phyloP scores from a whole-genome alignment of 768 basidiomycete species.

The Epithele typhae region DNA sequence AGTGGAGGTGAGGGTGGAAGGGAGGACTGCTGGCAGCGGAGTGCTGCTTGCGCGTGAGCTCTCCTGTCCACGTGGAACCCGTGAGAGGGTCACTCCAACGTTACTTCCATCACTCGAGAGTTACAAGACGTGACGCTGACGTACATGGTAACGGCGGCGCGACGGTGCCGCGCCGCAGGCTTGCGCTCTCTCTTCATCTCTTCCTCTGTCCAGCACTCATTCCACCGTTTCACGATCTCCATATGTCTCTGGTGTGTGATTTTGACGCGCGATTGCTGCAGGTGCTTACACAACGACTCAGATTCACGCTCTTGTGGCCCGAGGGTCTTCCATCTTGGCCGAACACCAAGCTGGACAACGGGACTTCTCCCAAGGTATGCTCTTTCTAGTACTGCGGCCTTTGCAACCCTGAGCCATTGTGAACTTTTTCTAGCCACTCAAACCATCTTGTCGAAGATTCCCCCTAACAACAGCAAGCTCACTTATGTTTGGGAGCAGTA shows the following conservation, averaged over 20 bases:
- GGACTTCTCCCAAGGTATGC: slow-evolving; percentile 82
- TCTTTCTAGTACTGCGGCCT: background rate
- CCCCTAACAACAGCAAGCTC: slow-evolving; percentile 77
- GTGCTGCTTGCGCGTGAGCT: slow-evolving; percentile 1
- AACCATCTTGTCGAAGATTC: slow-evolving; percentile 92
- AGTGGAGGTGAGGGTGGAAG: slow-evolving; percentile 14
- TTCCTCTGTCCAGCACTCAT: background rate
- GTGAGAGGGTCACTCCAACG: background rate
- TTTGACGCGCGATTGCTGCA: background rate
- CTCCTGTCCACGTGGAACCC: slow-evolving; percentile 18
- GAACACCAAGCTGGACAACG: slow-evolving; percentile 78
- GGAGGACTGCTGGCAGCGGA: slow-evolving; percentile 24
- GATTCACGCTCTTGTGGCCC: slow-evolving; percentile 85
- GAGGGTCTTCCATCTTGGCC: slow-evolving; percentile 76
- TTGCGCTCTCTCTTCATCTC: background rate
- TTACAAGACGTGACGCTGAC: slow-evolving; percentile 9
- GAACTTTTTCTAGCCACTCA: slow-evolving; percentile 84
- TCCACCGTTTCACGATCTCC: background rate
- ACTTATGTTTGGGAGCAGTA: slow-evolving; percentile 92
- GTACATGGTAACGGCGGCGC: slow-evolving; percentile 5
- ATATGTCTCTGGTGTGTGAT: slow-evolving; percentile 26
- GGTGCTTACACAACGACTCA: slow-evolving; percentile 20
- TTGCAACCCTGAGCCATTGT: no score
- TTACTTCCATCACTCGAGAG: no score
- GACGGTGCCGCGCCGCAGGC: background rate